Percentiles rank a stretch among this genome's conserved stretches.
Conservation (phyloP, 257 asterid genomes). For the Solanum bulbocastanum region DNA sequence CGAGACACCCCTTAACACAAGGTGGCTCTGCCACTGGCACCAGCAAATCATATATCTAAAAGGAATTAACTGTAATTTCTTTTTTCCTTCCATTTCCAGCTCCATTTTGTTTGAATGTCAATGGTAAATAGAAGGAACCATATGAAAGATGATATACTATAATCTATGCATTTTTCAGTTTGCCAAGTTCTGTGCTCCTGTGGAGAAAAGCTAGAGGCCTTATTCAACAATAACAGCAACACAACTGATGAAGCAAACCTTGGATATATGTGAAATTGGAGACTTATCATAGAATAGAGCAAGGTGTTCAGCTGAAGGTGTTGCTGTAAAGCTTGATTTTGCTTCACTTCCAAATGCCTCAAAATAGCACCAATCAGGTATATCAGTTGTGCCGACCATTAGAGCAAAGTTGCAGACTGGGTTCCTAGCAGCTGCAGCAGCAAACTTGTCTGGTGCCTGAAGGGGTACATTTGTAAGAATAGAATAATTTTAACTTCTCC, state of each 20-base stretch:
- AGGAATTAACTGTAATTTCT: neutral
- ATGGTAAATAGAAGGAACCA: neutral
- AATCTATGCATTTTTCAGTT: neutral
- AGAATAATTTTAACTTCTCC: neutral
- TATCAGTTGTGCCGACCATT: conserved; percentile 90
- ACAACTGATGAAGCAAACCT: conserved; percentile 26
- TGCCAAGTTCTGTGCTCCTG: neutral
- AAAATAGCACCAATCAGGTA: conserved; percentile 85
- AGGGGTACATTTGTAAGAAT: neutral
- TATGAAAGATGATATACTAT: neutral
- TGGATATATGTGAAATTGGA: conserved; percentile 65
- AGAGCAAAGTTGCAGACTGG: conserved; percentile 83
- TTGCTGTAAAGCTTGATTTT: conserved; percentile 46
- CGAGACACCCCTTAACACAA: neutral
- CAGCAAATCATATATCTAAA: neutral
- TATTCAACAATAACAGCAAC: neutral
- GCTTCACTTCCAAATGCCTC: conserved; percentile 67
- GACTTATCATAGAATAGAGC: conserved; percentile 57
- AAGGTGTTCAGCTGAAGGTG: conserved; percentile 76
- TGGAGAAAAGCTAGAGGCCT: neutral
- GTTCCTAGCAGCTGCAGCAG: conserved; percentile 83
- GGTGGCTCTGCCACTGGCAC: neutral
- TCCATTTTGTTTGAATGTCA: neutral
- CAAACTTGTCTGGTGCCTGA: conserved; percentile 84
- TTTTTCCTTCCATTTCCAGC: neutral